These are phyloP conservation scores for Dianthus caryophyllus DNA, from an alignment of 148 eudicot species.

Conservation along the genomic window DNA sequence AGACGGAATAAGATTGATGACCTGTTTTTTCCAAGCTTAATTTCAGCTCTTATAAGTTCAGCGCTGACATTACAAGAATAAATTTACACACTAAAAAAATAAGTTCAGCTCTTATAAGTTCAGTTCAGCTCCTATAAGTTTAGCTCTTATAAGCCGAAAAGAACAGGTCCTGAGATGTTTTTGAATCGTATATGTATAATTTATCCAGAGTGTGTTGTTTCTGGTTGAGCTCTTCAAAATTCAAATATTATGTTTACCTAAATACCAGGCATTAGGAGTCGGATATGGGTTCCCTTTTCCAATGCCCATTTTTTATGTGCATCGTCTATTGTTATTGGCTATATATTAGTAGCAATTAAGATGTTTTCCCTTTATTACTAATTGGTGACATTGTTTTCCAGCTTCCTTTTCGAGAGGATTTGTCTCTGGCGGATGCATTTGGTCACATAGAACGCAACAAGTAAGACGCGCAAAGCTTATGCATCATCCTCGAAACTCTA, in stretches of 20 bases:
- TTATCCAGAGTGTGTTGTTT: background rate
- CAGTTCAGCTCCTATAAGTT: no score
- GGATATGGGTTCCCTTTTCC: background rate
- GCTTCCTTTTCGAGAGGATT: slow-evolving; percentile 66
- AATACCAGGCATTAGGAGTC: background rate
- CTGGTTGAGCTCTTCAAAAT: slow-evolving; percentile 7
- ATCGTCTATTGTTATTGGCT: background rate
- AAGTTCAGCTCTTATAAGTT: no score
- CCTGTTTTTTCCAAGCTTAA: no score
- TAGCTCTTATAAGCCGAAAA: no score
- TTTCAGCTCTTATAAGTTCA: no score
- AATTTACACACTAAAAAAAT: no score
- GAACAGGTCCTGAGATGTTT: background rate
- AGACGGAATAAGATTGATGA: background rate
- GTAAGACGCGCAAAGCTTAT: slow-evolving; percentile 27
- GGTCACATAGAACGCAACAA: slow-evolving; percentile 93
- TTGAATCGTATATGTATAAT: background rate
- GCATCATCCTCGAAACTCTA: slow-evolving; percentile 5
- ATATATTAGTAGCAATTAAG: background rate
- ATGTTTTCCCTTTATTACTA: background rate
- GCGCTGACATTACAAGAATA: no score
- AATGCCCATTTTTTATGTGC: background rate
- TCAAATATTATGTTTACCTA: background rate
- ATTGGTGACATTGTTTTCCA: slow-evolving; percentile 25
- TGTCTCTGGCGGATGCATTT: slow-evolving; percentile 89